A percentile compares a stretch with the other conserved stretches of the same genome.
Evolutionary conservation across 2,329 filamentous ascomycete genomes (phyloP).

Genomic region (Biscogniauxia marginata): DNA sequence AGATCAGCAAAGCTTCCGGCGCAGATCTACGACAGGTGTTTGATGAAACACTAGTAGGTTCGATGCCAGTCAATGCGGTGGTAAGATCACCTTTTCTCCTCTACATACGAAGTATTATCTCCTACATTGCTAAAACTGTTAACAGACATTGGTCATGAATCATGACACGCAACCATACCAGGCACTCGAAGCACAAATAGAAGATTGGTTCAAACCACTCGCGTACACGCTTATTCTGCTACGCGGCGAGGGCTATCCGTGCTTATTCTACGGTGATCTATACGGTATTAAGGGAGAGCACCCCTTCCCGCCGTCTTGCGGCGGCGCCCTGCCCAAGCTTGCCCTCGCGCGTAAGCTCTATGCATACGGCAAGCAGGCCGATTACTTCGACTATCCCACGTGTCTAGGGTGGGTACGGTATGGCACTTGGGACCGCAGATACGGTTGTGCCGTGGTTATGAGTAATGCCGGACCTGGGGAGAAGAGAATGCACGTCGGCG

Average conservation of each 20-base stretch:
- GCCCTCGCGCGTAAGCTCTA: conserved; percentile 63
- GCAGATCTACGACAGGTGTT: conserved; percentile 65
- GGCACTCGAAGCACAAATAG: conserved; percentile 53
- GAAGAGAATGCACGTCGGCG: conserved; percentile 64
- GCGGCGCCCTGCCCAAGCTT: conserved; percentile 55
- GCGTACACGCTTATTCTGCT: conserved; percentile 73
- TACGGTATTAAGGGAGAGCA: conserved; percentile 56
- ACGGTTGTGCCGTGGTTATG: conserved; percentile 56
- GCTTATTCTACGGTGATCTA: conserved; percentile 69
- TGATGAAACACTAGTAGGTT: conserved; percentile 55
- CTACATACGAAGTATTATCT: background rate
- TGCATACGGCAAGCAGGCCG: conserved; percentile 63
- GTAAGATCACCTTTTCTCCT: background rate
- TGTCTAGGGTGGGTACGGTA: conserved; percentile 61
- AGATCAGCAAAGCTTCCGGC: conserved; percentile 52
- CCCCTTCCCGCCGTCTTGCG: conserved; percentile 51
- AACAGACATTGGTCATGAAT: conserved; percentile 67
- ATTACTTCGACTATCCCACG: conserved; percentile 61
- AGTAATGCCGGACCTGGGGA: conserved; percentile 49
- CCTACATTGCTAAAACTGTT: background rate
- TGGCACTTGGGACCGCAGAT: conserved; percentile 44
- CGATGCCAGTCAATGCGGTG: conserved; percentile 37
- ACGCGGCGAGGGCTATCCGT: conserved; percentile 58
- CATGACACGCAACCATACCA: conserved; percentile 60
- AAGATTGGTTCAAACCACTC: conserved; percentile 67